Evolutionary conservation across 768 basidiomycete genomes (phyloP).

Genomic region (Rhizopogon sp.): DNA sequence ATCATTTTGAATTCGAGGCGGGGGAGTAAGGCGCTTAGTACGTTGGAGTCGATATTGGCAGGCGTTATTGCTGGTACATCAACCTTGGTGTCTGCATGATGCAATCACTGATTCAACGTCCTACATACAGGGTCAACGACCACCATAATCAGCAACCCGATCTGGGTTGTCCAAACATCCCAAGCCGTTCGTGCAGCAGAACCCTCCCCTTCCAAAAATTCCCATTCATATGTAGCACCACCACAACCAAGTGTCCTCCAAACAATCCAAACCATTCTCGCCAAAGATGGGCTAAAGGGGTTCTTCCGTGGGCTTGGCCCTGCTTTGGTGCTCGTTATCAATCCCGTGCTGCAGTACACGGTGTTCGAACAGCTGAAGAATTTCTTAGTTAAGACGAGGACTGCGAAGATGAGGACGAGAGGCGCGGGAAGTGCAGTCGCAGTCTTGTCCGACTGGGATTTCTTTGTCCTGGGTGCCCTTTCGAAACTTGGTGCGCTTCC

Average conservation of each 20-base stretch:
- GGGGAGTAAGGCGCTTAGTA: conserved; percentile 68
- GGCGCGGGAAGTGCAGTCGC: conserved; percentile 40
- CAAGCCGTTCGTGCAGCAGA: conserved; percentile 68
- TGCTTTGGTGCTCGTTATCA: conserved; percentile 88
- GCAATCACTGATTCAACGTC: background rate
- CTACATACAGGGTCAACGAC: conserved; percentile 70
- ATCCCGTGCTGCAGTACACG: conserved; percentile 94
- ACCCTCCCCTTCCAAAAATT: conserved; percentile 17
- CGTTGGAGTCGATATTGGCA: conserved; percentile 85
- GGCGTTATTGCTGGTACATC: conserved; percentile 77
- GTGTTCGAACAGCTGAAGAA: conserved; percentile 95
- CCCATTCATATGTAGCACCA: conserved; percentile 21
- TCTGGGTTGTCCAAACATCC: conserved; percentile 95
- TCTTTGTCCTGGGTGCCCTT: conserved; percentile 91
- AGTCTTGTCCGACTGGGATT: conserved; percentile 77
- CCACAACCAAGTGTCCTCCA: conserved; percentile 59
- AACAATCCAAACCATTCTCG: conserved; percentile 63
- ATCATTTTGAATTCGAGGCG: conserved; percentile 48
- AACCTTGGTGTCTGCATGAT: background rate
- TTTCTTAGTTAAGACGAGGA: conserved; percentile 58
- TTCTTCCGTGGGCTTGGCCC: conserved; percentile 94
- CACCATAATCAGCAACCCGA: conserved; percentile 85
- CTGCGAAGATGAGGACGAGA: conserved; percentile 43
- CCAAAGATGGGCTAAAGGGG: conserved; percentile 67
- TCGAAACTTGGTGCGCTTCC: conserved; percentile 71